A percentile compares a stretch with the other conserved stretches of the same genome.
Conservation (phyloP, 768 basidiomycete genomes). For the Suillus luteus region DNA sequence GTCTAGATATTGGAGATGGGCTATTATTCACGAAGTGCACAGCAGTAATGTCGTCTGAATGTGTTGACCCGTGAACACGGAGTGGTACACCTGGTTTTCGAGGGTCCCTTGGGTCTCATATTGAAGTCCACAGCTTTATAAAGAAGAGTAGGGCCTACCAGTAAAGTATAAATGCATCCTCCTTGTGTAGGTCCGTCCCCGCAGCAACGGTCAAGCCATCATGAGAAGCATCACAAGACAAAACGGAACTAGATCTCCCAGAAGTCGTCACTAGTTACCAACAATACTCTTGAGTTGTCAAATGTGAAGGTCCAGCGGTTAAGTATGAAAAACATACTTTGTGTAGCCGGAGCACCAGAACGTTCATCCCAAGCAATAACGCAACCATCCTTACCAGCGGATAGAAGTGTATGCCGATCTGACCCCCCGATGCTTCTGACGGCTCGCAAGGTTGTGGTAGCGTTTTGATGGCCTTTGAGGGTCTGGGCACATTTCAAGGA, state of each 20-base stretch:
- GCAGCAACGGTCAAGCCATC: slow-evolving; percentile 77
- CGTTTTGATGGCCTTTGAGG: slow-evolving; percentile 57
- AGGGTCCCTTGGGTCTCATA: slow-evolving; percentile 64
- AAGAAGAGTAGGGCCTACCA: slow-evolving; percentile 52
- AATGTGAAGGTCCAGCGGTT: slow-evolving; percentile 18
- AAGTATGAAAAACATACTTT: slow-evolving; percentile 49
- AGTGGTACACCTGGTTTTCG: slow-evolving; percentile 72
- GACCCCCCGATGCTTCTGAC: slow-evolving; percentile 44
- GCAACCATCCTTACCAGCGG: slow-evolving; percentile 70
- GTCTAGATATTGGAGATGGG: slow-evolving; percentile 37
- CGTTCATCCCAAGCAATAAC: slow-evolving; percentile 80
- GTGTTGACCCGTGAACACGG: slow-evolving; percentile 80
- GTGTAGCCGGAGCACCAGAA: slow-evolving; percentile 48
- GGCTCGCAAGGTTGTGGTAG: slow-evolving; percentile 57
- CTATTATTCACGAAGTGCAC: slow-evolving; percentile 50
- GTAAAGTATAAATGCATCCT: slow-evolving; percentile 83
- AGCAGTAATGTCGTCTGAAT: slow-evolving; percentile 91
- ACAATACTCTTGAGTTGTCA: slow-evolving; percentile 40
- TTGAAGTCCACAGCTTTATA: neutral
- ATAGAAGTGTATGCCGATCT: slow-evolving; percentile 50
- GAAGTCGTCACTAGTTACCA: slow-evolving; percentile 48
- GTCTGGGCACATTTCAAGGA: slow-evolving; percentile 48
- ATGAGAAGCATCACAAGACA: slow-evolving; percentile 69
- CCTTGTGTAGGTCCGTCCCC: slow-evolving; percentile 78
- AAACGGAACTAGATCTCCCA: slow-evolving; percentile 45